Evolutionary conservation across 2,329 filamentous ascomycete genomes (phyloP).

Genomic region (Penicillium sp.): DNA sequence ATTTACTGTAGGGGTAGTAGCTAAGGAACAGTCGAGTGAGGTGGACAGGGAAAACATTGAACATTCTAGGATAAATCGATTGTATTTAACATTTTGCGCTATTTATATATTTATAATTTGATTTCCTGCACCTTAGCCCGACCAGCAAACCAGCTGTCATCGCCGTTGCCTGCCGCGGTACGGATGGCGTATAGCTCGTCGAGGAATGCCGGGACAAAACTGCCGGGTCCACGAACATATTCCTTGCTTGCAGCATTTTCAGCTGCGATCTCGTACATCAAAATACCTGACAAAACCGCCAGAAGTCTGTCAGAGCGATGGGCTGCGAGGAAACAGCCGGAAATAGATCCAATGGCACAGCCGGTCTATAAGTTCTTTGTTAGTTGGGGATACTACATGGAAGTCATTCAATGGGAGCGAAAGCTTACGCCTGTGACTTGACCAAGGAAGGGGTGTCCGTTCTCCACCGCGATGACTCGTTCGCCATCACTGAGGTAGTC

Average conservation of each 20-base stretch:
- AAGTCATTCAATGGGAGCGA: not conserved
- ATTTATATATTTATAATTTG: constrained; percentile 24
- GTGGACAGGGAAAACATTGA: not conserved
- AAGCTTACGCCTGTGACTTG: constrained; percentile 49
- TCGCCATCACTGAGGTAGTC: constrained; percentile 79
- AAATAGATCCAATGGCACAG: constrained; percentile 80
- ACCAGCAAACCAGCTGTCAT: constrained; percentile 40
- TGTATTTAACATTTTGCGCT: no score
- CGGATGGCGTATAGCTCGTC: constrained; percentile 65
- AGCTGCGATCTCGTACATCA: constrained; percentile 79
- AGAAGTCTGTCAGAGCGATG: constrained; percentile 67
- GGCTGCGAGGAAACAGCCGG: constrained; percentile 75
- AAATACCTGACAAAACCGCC: constrained; percentile 71
- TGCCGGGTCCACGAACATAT: constrained; percentile 78
- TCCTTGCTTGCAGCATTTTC: constrained; percentile 63
- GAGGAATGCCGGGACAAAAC: constrained; percentile 82
- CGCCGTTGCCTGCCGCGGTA: constrained; percentile 36
- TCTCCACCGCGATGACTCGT: constrained; percentile 69
- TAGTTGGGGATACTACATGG: not conserved
- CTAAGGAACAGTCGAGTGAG: no score
- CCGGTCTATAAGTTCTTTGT: constrained; percentile 60
- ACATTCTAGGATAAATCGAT: not conserved
- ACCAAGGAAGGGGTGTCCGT: constrained; percentile 69
- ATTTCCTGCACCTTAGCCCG: constrained; percentile 43
- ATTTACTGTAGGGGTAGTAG: not conserved